Base-by-base conservation (phyloP, 352 stramenopile genomes). In the Phytophthora idaei region DNA sequence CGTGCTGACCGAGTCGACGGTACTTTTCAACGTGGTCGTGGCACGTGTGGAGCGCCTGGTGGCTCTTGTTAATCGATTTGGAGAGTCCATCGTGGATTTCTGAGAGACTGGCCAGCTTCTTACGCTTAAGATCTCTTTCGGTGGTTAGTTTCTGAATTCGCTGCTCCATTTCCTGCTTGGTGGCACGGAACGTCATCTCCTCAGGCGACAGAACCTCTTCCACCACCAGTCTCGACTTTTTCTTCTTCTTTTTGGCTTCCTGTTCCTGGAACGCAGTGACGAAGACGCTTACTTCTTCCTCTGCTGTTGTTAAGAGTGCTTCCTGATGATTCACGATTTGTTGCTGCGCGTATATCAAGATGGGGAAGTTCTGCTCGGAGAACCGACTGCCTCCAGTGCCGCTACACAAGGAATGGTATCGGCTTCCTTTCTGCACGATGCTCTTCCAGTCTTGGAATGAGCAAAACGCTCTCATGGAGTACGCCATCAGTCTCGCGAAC, bases 211-310 rank as follows among this genome's bases (percentile, higher is more conserved):
- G 48, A 2, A 88, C 57, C 37, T 93, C 78, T 56, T 90, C 83
- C 0, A 93, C 80, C 1, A 95, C 85, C 0, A 95, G 67, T 1
- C 83, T 77, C 0, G 85, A 92, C 47, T 90, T 92, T 48, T 93
- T 95, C 67, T 94, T 94, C 48, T 94, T 94, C 63, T 89, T 90
- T 59, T 89, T 93, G 2, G 79, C 71, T 62, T 92, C 77, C 25
- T 73, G 62, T 34, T 90, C 87, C 1, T 82, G 64, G 44, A 91
- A 91, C 3, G 56, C 65, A n/a, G 64, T 72, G 31, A 89, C 46
- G 45, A 77, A 90, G 5, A 58, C 37, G 1, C 8, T 64, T 5
- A 90, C 17, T 2, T 87, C 64, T 0, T 54, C 25, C 50, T 85
- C 60, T 1, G 72, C 69, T 2, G 42, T 47, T 46, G 64, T 61